A percentile compares a stretch with the other conserved stretches of the same genome.
These are phyloP conservation scores for Myxozyma mucilagina DNA, from an alignment of 805 yeast genomes.

Conservation along the genomic window DNA sequence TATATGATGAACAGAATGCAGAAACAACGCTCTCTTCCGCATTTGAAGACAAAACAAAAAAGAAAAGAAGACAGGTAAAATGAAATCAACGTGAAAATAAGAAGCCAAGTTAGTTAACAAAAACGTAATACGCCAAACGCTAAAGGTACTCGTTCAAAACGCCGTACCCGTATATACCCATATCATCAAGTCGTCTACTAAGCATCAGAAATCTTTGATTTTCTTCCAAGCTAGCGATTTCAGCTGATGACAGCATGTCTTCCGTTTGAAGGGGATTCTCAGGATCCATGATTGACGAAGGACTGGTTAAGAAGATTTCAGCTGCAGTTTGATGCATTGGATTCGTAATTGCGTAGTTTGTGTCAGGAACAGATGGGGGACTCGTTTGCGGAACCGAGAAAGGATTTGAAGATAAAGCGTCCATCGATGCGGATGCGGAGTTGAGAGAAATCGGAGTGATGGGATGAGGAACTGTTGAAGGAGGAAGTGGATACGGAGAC, in stretches of 20 bases:
- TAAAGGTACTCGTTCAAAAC: slow-evolving; percentile 9
- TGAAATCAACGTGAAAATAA: neutral
- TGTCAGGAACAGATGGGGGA: neutral
- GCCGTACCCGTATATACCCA: slow-evolving; percentile 22
- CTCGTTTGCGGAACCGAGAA: neutral
- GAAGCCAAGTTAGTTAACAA: neutral
- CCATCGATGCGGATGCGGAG: neutral
- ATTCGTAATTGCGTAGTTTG: neutral
- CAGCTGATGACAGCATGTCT: slow-evolving; percentile 1
- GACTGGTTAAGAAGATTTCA: slow-evolving; percentile 4
- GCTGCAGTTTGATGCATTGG: slow-evolving; percentile 10
- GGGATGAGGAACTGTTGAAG: neutral
- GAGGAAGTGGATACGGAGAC: neutral
- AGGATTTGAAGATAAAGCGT: neutral
- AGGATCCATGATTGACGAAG: neutral
- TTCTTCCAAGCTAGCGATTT: slow-evolving; percentile 12
- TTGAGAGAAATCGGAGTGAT: neutral
- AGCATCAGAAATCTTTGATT: slow-evolving; percentile 15
- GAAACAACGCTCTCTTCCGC: too few species aligned
- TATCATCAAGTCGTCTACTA: slow-evolving; percentile 19
- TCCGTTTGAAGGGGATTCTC: neutral
- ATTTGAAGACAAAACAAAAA: too few species aligned
- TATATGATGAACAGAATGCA: too few species aligned
- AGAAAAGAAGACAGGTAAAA: too few species aligned
- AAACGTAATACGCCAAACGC: neutral